Conservation (phyloP, 139 green algal species). For the Microglena sp. region DNA sequence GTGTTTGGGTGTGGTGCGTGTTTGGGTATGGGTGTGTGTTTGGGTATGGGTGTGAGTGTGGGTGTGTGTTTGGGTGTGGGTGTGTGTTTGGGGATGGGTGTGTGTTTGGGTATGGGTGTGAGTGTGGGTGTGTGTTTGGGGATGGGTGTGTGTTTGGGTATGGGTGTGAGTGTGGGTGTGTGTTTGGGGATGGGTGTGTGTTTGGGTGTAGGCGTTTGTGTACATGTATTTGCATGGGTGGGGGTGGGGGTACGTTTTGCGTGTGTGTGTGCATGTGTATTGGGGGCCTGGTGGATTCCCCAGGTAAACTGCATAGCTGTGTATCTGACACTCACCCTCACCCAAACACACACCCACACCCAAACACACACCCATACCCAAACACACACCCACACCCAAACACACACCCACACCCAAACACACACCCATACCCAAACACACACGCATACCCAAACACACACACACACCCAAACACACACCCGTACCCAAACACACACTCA, state of each 20-base stretch:
- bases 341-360: background rate
- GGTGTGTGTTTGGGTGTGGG: background rate
- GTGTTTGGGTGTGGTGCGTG: no score
- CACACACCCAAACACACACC: conserved; percentile 9
- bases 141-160: background rate
- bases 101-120: no score
- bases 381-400: background rate
- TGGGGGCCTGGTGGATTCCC: background rate
- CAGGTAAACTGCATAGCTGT: background rate
- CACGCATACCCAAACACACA: conserved; percentile 4
- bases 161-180: background rate
- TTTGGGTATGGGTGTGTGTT: background rate
- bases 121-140: background rate
- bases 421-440: conserved; percentile 2
- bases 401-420: background rate
- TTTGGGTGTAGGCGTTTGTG: background rate
- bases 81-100: background rate
- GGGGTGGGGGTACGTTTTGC: background rate
- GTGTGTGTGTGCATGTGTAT: background rate
- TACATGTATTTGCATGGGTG: background rate
- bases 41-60: background rate
- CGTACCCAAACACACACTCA: conserved; percentile 2
- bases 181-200: background rate
- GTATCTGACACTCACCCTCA: background rate
- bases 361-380: background rate